A percentile compares a stretch with the other conserved stretches of the same genome.
Evolutionary conservation across 352 stramenopile genomes (phyloP).

Genomic region (Phytophthora chlamydospora): DNA sequence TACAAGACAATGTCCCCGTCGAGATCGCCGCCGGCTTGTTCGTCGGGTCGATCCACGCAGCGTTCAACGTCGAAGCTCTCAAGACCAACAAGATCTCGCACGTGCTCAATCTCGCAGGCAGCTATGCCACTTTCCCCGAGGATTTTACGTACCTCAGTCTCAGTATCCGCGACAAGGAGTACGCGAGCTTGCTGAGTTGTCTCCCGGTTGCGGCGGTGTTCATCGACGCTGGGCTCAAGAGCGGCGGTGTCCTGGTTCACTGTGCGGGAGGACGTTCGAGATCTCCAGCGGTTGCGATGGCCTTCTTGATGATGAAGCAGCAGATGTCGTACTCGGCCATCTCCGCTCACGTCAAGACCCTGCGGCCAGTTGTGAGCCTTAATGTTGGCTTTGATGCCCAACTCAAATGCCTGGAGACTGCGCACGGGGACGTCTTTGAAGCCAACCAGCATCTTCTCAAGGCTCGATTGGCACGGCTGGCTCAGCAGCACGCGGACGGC

Average conservation of each 20-base stretch:
- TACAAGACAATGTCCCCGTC: conserved; percentile 88
- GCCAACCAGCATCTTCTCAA: conserved; percentile 82
- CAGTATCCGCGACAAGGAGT: conserved; percentile 90
- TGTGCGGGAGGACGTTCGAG: conserved; percentile 85
- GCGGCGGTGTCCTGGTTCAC: conserved; percentile 83
- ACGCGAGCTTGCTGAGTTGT: conserved; percentile 88
- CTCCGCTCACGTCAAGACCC: conserved; percentile 50
- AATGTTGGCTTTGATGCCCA: conserved; percentile 90
- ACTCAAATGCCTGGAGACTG: conserved; percentile 73
- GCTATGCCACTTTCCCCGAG: conserved; percentile 87
- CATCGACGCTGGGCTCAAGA: conserved; percentile 68
- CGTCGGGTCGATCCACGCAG: conserved; percentile 85
- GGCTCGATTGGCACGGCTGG: conserved; percentile 40
- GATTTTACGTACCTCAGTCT: conserved; percentile 91
- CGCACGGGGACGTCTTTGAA: conserved; percentile 70
- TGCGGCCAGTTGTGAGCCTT: conserved; percentile 71
- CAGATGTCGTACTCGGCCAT: conserved; percentile 59
- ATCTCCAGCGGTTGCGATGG: conserved; percentile 78
- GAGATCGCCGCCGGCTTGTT: conserved; percentile 75
- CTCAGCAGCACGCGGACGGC: conserved; percentile 42
- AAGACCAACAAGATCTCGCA: conserved; percentile 80
- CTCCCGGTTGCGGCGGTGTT: conserved; percentile 82
- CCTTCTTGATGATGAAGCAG: conserved; percentile 83
- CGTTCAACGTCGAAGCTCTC: conserved; percentile 88
- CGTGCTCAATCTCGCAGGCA: conserved; percentile 87